Base-by-base conservation (phyloP, 2,329 filamentous ascomycete genomes). In the Calonectria hawksworthii region DNA sequence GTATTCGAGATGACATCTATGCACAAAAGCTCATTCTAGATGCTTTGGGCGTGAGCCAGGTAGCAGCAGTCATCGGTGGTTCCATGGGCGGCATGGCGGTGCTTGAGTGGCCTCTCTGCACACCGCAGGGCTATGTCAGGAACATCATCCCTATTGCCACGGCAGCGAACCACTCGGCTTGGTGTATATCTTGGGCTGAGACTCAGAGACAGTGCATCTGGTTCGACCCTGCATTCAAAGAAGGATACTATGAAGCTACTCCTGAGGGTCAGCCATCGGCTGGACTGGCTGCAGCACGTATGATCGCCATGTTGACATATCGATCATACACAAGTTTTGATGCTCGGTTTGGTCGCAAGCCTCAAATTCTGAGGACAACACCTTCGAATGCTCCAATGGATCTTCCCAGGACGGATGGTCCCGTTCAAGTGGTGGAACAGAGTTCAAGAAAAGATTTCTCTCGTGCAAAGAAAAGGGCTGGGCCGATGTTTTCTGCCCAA, bases 171-270 rank as follows among this genome's bases (percentile, higher is more conserved):
- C 71, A 73, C 21, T 64, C 52, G 1, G 71, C 71, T 4, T 73
- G 71, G 71, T 47, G 66, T 14, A 73, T 73, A 73, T 63, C 52
- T 2, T 73, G 71, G 70, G 70, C 50, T 11, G 70, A 73, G 28
- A 59, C 70, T 2, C 70, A 73, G 4, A 18, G 70, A 3, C 70
- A 73, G 21, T 56, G 50, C 54, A 73, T 73, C 4, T 73, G 66
- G 23, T 50, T 30, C 16, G 70, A 73, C 21, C 50, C 52, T 18
- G 50, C 28, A 7, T 73, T 61, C 34, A 64, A 69, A 14, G 32
- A 73, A 18, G 70, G 70, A 21, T n/a, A 61, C 41, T 73, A 73
- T 6, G 70, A 73, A 6, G 52, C 70, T 28, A 65, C 28, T 16
- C 61, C 61, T 5, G 38, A 44, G 4, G 61, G 61, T 5, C 61